Percentiles rank a stretch among this genome's conserved stretches.
phyloP scores from a whole-genome alignment of 345 rosid genomes.

The Diplotaxis tenuifolia region DNA sequence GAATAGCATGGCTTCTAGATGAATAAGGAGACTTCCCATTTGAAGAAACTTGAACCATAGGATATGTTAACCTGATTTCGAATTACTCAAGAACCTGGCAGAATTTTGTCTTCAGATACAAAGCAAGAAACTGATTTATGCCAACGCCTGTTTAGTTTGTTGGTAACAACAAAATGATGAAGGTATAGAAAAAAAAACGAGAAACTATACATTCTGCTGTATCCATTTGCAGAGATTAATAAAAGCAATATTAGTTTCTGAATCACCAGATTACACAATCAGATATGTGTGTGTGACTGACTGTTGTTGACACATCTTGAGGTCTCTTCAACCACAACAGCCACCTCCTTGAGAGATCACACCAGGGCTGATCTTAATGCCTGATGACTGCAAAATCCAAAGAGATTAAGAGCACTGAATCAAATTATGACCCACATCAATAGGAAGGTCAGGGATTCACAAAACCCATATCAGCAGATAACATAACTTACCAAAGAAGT shows the following conservation, averaged over 20 bases:
- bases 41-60: background rate
- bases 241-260: slow-evolving; percentile 24
- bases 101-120: too few relatives aligned
- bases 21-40: slow-evolving; percentile 13
- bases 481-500: too few relatives aligned
- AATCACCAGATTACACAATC: slow-evolving; percentile 36
- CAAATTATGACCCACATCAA: too few relatives aligned
- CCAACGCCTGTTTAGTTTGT: slow-evolving; percentile 25
- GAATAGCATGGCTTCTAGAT: too few relatives aligned
- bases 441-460: too few relatives aligned
- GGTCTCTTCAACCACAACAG: slow-evolving; percentile 53
- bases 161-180: background rate
- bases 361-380: too few relatives aligned
- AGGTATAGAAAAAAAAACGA: background rate
- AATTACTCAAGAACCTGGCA: too few relatives aligned
- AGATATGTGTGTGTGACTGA: background rate
- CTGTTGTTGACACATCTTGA: background rate
- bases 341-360: slow-evolving; percentile 64
- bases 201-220: slow-evolving; percentile 37
- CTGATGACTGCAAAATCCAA: too few relatives aligned
- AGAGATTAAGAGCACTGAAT: too few relatives aligned
- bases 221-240: slow-evolving; percentile 25
- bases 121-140: background rate
- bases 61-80: background rate
- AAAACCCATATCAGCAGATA: too few relatives aligned